Evolutionary conservation across 2,329 filamentous ascomycete species (phyloP).

Genomic region (Alternaria sp.): DNA sequence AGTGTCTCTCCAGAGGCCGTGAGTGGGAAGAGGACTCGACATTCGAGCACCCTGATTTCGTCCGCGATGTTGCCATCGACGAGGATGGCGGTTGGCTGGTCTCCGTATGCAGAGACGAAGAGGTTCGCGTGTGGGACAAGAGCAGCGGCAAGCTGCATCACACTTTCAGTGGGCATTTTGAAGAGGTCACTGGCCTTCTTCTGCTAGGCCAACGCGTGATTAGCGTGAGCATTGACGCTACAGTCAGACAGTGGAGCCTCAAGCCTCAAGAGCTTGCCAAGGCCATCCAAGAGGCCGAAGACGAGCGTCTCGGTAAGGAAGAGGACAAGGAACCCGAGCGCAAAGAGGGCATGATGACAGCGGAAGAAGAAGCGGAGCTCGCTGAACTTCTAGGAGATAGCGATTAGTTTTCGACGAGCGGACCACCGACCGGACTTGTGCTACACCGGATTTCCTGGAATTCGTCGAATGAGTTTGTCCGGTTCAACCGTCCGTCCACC

Average conservation of each 20-base stretch:
- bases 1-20: conserved; percentile 73
- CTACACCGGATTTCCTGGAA: conserved; percentile 22
- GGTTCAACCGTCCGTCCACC: conserved; percentile 13
- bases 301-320: conserved; percentile 55
- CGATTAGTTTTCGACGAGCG: conserved; percentile 52
- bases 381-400: conserved; percentile 86
- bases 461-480: conserved; percentile 28
- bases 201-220: conserved; percentile 68
- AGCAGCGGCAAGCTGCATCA: conserved; percentile 74
- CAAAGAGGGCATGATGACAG: conserved; percentile 69
- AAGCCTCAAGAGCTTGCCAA: conserved; percentile 65
- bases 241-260: conserved; percentile 83
- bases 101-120: conserved; percentile 89
- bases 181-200: conserved; percentile 85
- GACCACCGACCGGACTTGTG: conserved; percentile 24
- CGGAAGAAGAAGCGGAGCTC: conserved; percentile 90
- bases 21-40: conserved; percentile 74
- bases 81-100: conserved; percentile 76
- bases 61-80: conserved; percentile 77
- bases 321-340: conserved; percentile 52
- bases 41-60: conserved; percentile 85
- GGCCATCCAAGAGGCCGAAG: conserved; percentile 58
- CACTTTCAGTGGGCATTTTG: conserved; percentile 81
- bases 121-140: conserved; percentile 87
- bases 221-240: conserved; percentile 89